Evolutionary conservation across 129 eudicot species (phyloP).

Genomic region (Centella asiatica): DNA sequence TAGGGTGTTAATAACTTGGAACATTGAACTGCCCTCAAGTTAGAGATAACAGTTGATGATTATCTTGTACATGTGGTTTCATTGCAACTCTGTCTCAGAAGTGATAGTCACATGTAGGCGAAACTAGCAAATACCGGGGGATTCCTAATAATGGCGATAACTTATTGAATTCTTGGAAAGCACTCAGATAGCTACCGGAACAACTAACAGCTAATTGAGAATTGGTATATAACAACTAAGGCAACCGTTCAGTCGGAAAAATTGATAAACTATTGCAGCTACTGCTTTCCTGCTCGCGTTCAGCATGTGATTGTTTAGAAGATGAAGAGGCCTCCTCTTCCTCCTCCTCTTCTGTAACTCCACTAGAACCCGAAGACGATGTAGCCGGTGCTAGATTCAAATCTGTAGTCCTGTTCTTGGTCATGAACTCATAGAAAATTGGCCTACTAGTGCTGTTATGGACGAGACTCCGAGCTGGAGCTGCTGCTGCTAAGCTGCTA

Average conservation of each 20-base stretch:
- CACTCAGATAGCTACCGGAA: not conserved
- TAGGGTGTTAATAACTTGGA: no score
- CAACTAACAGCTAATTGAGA: conserved; percentile 1
- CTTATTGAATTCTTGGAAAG: not conserved
- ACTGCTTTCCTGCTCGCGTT: conserved; percentile 61
- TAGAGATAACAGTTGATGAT: no score
- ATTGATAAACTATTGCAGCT: conserved; percentile 42
- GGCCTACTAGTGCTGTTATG: conserved; percentile 14
- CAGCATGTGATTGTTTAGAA: conserved; percentile 32
- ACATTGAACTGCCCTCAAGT: no score
- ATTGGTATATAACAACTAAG: not conserved
- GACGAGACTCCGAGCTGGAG: not conserved
- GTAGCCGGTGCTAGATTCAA: conserved; percentile 38
- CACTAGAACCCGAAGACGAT: conserved; percentile 77
- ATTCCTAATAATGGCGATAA: no score
- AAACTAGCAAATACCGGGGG: no score
- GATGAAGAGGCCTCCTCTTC: conserved; percentile 23
- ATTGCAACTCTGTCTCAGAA: no score
- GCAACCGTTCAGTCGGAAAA: conserved; percentile 31
- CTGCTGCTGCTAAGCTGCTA: not conserved
- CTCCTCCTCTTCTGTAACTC: conserved; percentile 46
- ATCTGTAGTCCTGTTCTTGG: conserved; percentile 28
- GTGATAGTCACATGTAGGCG: no score
- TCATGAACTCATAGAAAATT: conserved; percentile 62
- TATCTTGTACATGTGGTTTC: no score